Base-by-base conservation (phyloP, 805 yeast species). In the Metschnikowia gelsemii region DNA sequence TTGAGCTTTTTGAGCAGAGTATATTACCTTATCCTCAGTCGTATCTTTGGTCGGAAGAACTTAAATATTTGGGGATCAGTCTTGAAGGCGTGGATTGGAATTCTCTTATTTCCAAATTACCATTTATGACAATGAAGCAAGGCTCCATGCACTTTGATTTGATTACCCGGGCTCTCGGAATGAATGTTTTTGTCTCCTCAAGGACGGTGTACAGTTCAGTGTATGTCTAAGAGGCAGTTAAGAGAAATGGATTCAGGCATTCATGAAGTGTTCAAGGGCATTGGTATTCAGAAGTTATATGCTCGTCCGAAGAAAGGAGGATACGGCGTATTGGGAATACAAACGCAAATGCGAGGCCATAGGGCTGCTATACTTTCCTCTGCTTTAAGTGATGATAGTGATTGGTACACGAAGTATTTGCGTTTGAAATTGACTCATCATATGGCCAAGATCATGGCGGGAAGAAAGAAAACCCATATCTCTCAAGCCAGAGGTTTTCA, bases 301-400 rank as follows among this genome's bases (percentile, higher is more conserved):
- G n/a, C n/a, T n/a, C n/a, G n/a, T n/a, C n/a, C n/a, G n/a, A n/a
- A n/a, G n/a, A n/a, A n/a, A n/a, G n/a, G n/a, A n/a, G n/a, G n/a
- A n/a, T n/a, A n/a, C n/a, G n/a, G 33, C 17, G 19, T 32, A 12
- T 27, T 32, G 26, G 27, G 26, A n/a, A 24, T 38, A 27, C n/a
- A 26, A 14, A 22, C 14, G 7, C 42, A 38, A 21, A 27, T 32
- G 11, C 33, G 19, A 7, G 42, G 42, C n/a, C n/a, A 31, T 13
- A 11, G 42, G 11, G 37, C 42, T 5, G 32, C 25, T 11, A 27
- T 28, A 21, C 19, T 35, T n/a, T 12, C 13, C 13, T n/a, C 30
- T 11, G 26, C 38, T 17, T 18, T 35, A 11, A 3, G 32, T 14
- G 25, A 35, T 5, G 30, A 17, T 12, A 8, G 8, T 5, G 31